These are phyloP conservation scores for Psilocybe azurescens DNA, from an alignment of 768 basidiomycete species.

Conservation along the genomic window DNA sequence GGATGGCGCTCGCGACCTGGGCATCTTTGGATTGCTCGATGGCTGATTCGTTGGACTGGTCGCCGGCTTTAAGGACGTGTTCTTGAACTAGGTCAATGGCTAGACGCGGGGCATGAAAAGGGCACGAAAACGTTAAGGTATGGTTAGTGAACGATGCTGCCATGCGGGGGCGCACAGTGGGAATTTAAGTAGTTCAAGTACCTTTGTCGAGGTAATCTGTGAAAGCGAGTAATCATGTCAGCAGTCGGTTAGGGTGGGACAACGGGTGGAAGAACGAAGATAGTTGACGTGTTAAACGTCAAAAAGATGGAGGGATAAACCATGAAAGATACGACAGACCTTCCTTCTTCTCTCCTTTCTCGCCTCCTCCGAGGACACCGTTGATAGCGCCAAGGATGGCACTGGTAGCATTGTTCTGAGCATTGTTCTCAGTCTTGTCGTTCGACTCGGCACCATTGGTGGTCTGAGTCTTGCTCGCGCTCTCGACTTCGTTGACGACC, in stretches of 20 bases:
- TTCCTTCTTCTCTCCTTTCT: background rate
- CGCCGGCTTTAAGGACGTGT: constrained; percentile 28
- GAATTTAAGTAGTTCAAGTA: background rate
- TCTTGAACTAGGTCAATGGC: constrained; percentile 25
- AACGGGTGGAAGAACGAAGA: background rate
- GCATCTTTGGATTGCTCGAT: constrained; percentile 36
- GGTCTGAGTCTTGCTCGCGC: background rate
- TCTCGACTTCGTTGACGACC: constrained; percentile 2
- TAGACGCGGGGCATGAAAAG: background rate
- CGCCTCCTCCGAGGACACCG: background rate
- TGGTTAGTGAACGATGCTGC: background rate
- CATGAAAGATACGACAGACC: background rate
- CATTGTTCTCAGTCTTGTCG: background rate
- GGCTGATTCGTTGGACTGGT: constrained; percentile 36
- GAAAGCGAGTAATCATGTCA: background rate
- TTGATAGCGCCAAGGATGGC: background rate
- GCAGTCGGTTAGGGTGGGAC: background rate
- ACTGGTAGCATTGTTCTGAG: constrained; percentile 7
- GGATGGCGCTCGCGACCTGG: constrained; percentile 32
- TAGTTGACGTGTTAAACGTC: background rate
- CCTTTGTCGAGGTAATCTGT: constrained; percentile 1
- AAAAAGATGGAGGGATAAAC: too few species aligned
- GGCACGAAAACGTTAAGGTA: background rate
- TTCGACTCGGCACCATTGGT: background rate
- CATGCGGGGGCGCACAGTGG: background rate